Evolutionary conservation across 129 eudicot species (phyloP), one percentile per base, ranked within the genome.

Genomic region (Tanacetum coccineum): DNA sequence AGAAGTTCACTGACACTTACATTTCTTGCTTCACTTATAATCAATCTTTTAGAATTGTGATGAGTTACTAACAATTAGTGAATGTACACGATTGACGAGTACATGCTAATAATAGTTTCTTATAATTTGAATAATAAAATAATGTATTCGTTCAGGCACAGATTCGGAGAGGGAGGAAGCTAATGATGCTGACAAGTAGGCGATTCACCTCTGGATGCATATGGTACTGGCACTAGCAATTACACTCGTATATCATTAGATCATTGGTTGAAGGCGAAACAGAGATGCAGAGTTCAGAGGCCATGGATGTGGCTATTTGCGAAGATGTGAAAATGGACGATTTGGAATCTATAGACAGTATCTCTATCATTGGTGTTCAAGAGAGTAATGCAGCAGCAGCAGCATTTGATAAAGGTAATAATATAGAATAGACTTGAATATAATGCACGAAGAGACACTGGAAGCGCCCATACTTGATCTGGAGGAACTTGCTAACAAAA

Each of bases 401-500:
- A 3, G 32, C 47, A 3, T 25, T 40, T 42, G 42, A 21, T 17
- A 17, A 48, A 6, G 45, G 39, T 66, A 36, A 28, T 51, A 36
- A 67, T 32, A 6, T n/a, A 48, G 8, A 11, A 19, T 13, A 59
- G 48, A 59, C 32, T 36, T 71, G 22, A 71, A 71, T 19, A 60
- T 71, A 62, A 59, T 26, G 75, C 68, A 71, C 5, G 77, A 63
- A 14, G 70, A 73, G 3, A 67, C 88, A 1, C 3, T 84, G 19
- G 88, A 89, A 61, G 80, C 88, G 3, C 70, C 78, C 5, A 40
- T 89, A 25, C 2, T 80, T 66, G 94, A 82, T 26, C 78, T 89
- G 81, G 90, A 89, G 78, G 95, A 86, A 76, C 87, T 79, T 73
- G 72, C 68, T 9, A 83, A 70, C 83, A 83, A 78, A 72, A 67